phyloP scores from a whole-genome alignment of 768 basidiomycete species.

The Paxillus rubicundulus region DNA sequence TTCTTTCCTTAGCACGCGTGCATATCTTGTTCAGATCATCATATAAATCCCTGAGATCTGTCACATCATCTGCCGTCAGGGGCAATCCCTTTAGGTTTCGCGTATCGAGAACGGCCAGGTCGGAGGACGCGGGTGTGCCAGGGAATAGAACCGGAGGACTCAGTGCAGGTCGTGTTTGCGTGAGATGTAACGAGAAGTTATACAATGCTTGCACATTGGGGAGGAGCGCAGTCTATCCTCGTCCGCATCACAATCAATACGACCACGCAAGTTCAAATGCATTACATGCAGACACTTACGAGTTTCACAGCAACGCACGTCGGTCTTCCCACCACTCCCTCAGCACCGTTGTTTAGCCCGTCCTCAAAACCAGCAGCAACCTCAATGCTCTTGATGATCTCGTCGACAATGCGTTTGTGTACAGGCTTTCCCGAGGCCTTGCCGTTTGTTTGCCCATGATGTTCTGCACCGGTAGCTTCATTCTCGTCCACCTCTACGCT shows the following conservation, averaged over 20 bases:
- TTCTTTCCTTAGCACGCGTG: conserved; percentile 52
- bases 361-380: conserved; percentile 82
- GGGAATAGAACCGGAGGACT: conserved; percentile 57
- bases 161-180: conserved; percentile 38
- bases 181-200: conserved; percentile 59
- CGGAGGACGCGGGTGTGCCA: conserved; percentile 60
- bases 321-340: conserved; percentile 40
- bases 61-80: conserved; percentile 56
- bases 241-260: neutral
- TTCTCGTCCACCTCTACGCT: conserved; percentile 79
- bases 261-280: neutral
- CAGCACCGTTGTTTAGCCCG: conserved; percentile 16
- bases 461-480: conserved; percentile 39
- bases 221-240: conserved; percentile 64
- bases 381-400: conserved; percentile 75
- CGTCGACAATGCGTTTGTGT: conserved; percentile 66
- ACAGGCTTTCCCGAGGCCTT: conserved; percentile 23
- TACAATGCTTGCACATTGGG: conserved; percentile 59
- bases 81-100: conserved; percentile 17
- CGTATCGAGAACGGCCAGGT: conserved; percentile 50
- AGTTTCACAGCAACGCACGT: conserved; percentile 89
- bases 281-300: conserved; percentile 38
- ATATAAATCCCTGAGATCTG: conserved; percentile 58
- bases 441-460: neutral
- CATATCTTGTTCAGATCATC: conserved; percentile 65